phyloP scores from a whole-genome alignment of 148 eudicot genomes.

The Nyssa sinensis region DNA sequence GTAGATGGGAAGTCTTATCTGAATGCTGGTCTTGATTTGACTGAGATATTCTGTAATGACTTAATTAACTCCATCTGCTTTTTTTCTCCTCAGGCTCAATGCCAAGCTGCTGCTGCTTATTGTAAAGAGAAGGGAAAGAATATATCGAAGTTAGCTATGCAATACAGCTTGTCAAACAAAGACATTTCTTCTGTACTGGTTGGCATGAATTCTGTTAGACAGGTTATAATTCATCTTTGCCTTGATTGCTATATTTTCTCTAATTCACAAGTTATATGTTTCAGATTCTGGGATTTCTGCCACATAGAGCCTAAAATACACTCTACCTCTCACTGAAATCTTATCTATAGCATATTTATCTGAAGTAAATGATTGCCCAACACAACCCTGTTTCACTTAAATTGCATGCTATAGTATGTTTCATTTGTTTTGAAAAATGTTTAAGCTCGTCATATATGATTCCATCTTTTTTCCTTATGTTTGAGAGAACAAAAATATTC shows the following conservation, averaged over 20 bases:
- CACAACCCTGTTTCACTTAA: no score
- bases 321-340: no score
- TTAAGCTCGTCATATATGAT: no score
- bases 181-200: constrained; percentile 84
- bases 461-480: no score
- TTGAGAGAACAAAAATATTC: no score
- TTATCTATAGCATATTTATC: no score
- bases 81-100: constrained; percentile 65
- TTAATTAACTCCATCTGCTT: background rate
- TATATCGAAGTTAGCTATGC: constrained; percentile 86
- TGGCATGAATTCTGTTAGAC: constrained; percentile 86
- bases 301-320: no score
- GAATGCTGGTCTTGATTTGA: background rate
- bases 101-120: constrained; percentile 76
- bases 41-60: background rate
- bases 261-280: background rate
- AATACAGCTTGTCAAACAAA: constrained; percentile 84
- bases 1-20: background rate
- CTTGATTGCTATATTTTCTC: background rate
- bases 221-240: constrained; percentile 42
- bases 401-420: no score
- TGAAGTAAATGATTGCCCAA: no score
- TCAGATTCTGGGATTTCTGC: no score
- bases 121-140: constrained; percentile 79
- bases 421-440: no score